phyloP scores from a whole-genome alignment of 139 green algal species.

The Micractinium conductrix region DNA sequence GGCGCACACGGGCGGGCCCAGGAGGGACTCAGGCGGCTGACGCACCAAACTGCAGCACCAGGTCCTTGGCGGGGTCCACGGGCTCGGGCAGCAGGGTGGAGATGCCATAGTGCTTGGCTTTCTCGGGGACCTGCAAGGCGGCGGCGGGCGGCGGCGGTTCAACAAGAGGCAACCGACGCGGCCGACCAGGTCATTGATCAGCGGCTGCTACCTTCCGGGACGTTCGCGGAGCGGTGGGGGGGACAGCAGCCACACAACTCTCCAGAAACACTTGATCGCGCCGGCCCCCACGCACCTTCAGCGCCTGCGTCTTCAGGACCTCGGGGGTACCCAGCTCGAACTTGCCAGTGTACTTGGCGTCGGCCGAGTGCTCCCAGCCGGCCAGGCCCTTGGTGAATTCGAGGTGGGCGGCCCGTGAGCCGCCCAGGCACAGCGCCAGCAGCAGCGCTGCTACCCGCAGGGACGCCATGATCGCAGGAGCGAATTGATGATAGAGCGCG shows the following conservation, averaged over 20 bases:
- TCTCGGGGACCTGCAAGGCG: conserved; percentile 70
- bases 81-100: conserved; percentile 54
- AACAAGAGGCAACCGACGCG: background rate
- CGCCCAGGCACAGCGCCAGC: background rate
- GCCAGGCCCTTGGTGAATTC: conserved; percentile 37
- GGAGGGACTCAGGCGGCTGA: background rate
- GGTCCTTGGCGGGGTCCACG: conserved; percentile 60
- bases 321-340: conserved; percentile 27
- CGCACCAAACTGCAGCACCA: conserved; percentile 80
- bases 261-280: background rate
- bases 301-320: background rate
- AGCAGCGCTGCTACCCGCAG: background rate
- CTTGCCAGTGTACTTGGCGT: conserved; percentile 42
- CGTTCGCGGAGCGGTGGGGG: no score
- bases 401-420: conserved; percentile 29
- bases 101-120: conserved; percentile 83
- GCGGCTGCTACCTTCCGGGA: no score
- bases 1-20: background rate
- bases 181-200: no score
- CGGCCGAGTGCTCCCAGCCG: conserved; percentile 38
- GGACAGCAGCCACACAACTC: background rate
- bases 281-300: conserved; percentile 20
- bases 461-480: background rate
- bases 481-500: no score
- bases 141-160: background rate